Base-by-base conservation (phyloP, 2,329 filamentous ascomycete genomes). In the Fusarium stilboides region DNA sequence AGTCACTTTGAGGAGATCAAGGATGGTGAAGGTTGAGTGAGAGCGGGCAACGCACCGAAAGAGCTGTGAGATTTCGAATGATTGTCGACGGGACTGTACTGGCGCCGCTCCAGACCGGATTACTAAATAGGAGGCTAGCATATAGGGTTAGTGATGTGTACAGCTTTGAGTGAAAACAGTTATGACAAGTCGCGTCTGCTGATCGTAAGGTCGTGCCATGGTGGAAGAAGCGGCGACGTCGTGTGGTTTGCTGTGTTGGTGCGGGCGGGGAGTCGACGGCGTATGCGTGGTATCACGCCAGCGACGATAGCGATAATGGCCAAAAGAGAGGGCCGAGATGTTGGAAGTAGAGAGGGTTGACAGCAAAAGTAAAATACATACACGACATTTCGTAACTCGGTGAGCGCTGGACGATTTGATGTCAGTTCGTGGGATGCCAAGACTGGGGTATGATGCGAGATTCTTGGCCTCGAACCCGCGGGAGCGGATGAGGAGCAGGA, bases 111-210 rank as follows among this genome's bases (percentile, higher is more conserved):
- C 85, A 88, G 57, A 82, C 82, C 31, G 87, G 87, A 77, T 88
- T 88, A 79, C 84, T 89, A 77, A 89, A 87, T 64, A 89, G 81
- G 76, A 88, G 83, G 79, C 87, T 88, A 69, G 17, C 47, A 39
- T 40, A 20, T 6, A 37, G 34, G 31, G 72, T 74, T 46, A 78
- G 74, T 39, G 44, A 44, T 26, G 42, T 58, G 24, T 26, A 57
- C 31, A 55, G 22, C 15, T 36, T 33, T 19, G 28, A 43, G 24
- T 39, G 57, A 60, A 49, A 42, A 20, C 51, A 13, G 4, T 4
- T 10, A 51, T 37, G 31, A 36, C 46, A 42, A 56, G 47, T 46
- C 45, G 37, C 43, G 40, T 33, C 39, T 40, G 44, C 44, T 47
- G n/a, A 37, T 59, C 17, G 17, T 2, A 34, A 42, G 37, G 28